These are phyloP conservation scores for Medicago lupulina DNA, from an alignment of 306 rosid species.

Conservation along the genomic window DNA sequence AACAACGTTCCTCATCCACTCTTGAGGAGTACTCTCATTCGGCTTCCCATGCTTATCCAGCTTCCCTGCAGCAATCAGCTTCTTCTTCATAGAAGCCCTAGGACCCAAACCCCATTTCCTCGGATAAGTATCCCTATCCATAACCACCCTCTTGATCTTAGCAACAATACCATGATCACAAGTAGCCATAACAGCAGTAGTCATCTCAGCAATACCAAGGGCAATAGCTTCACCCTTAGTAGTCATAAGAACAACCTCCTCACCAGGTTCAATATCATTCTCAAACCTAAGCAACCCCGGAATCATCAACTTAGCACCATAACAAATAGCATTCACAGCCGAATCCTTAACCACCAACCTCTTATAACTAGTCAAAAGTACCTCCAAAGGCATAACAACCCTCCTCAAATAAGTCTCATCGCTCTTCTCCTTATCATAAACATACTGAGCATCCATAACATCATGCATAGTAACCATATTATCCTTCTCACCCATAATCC, in stretches of 20 bases:
- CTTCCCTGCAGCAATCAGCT: constrained; percentile 20
- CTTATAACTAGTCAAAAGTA: constrained; percentile 25
- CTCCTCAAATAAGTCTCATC: constrained; percentile 16
- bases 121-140: constrained; percentile 22
- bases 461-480: constrained; percentile 28
- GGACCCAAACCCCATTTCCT: constrained; percentile 31
- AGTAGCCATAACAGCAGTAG: constrained; percentile 21
- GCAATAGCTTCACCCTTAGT: constrained; percentile 27
- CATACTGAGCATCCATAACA: constrained; percentile 8
- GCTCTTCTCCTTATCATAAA: not conserved
- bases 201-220: constrained; percentile 19
- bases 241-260: constrained; percentile 11
- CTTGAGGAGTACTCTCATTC: not conserved
- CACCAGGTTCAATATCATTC: constrained; percentile 25
- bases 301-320: constrained; percentile 26
- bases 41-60: constrained; percentile 16
- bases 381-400: constrained; percentile 26
- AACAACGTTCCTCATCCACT: not conserved
- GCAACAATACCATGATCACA: constrained; percentile 28
- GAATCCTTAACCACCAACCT: constrained; percentile 18
- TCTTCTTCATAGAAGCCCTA: constrained; percentile 19
- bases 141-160: constrained; percentile 25
- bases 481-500: constrained; percentile 23
- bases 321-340: constrained; percentile 17
- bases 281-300: constrained; percentile 23